Evolutionary conservation across 2,329 filamentous ascomycete species (phyloP), one percentile per base, ranked within the genome.

Genomic region (Exserohilum rostratum): DNA sequence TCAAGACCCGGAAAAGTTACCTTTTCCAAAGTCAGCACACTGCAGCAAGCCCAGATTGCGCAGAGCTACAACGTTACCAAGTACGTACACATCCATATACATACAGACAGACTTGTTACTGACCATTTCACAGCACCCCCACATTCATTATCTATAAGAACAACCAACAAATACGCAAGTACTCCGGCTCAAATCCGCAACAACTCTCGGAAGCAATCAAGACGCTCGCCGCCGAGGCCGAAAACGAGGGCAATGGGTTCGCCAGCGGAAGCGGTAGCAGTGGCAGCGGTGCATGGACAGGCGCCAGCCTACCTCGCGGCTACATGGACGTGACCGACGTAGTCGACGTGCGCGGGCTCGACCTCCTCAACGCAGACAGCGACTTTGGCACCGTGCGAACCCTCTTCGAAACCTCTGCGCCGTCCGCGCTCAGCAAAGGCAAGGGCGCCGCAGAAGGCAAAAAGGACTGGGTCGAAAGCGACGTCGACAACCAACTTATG

Each of bases 401-500:
- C 7, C 80, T 98, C 15, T 92, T 98, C 71, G 86, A 88, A n/a
- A 62, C 67, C 4, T 78, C 80, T 53, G 86, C 88, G 75, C 93
- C 93, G 5, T 85, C 82, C 49, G 82, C 82, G 1, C 75, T 93
- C 50, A 70, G 76, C 44, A 65, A 63, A 48, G 77, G 71, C 50
- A 83, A 83, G 61, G 77, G 74, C 44, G 85, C 79, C 30, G 74
- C 74, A 20, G 73, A 79, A 25, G 86, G 85, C 10, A 77, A 73
- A 64, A 76, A 77, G 71, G 93, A 99, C 77, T 98, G 90, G 88
- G 87, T 98, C 18, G 91, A 97, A 81, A 97, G 91, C 75, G 93
- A 97, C 71, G 96, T 93, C 31, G 95, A 99, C 72, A 93, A 98
- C 78, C 95, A 99, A 80, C 81, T 99, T 58, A 90, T 98, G 84